Base-by-base conservation (phyloP, 2,329 filamentous ascomycete genomes). In the Karstenula rhodostoma region DNA sequence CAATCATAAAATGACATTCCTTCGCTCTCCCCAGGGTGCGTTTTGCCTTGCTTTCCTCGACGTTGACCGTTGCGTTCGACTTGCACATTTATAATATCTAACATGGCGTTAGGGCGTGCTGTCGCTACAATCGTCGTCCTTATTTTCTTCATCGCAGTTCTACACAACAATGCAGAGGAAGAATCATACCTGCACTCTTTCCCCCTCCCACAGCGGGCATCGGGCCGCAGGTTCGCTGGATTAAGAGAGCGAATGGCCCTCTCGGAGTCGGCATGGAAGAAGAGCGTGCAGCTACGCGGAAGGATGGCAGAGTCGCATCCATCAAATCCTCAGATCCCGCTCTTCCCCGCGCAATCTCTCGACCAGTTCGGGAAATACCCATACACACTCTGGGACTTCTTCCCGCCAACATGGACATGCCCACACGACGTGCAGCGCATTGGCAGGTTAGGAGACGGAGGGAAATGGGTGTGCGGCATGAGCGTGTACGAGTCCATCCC, bases 401-500 rank as follows among this genome's bases (percentile, higher is more conserved):
- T 74, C 46, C 72, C 73, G 1, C 64, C 73, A 8, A 72, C 71
- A 4, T 75, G 70, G 69, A 74, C 71, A 43, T 75, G 73, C 42
- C 73, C 73, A 12, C 73, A 74, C 42, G 73, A 75, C 58, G 63
- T 75, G 35, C 73, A 75, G 57, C 69, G 73, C 35, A 68, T 75
- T 0, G 73, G 73, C 3, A 63, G 72, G 9, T 65, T 75, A 7
- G 73, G 73, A 4, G 73, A 75, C 50, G 73, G 73, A 32, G 73
- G 73, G 15, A 75, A 75, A 63, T 75, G 73, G 73, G 72, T 75
- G 19, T 75, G 73, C 53, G 73, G 73, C 13, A 74, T 75, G 72
- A 74, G 68, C 48, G 55, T 74, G 19, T 75, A 75, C 57, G 73
- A 75, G 27, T 63, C 60, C 6, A 57, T 72, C 25, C 66, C 73